Conservation (phyloP, 139 green algal genomes). For the Chlamydomonas sphaeroides region DNA sequence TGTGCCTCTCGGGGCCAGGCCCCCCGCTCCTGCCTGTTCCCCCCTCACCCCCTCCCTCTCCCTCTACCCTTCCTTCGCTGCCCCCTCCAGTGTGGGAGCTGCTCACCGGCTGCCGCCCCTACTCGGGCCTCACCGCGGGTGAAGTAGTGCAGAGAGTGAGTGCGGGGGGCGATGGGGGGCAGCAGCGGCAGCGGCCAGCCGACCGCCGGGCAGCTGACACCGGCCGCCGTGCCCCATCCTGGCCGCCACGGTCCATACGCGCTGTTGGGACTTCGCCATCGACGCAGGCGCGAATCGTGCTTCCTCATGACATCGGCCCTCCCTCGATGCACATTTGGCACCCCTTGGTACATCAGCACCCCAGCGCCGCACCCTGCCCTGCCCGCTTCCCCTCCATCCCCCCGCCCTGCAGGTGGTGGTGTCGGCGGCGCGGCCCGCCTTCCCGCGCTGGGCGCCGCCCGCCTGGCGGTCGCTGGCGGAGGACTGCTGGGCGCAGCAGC, state of each 20-base stretch:
- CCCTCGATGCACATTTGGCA: too few relatives aligned
- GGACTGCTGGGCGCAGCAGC: constrained; percentile 22
- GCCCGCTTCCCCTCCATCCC: too few relatives aligned
- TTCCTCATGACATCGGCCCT: too few relatives aligned
- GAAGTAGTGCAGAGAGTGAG: constrained; percentile 52
- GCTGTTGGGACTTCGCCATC: too few relatives aligned
- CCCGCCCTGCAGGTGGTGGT: constrained; percentile 43
- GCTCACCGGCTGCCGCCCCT: constrained; percentile 33
- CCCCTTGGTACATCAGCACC: too few relatives aligned
- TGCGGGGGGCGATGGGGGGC: too few relatives aligned
- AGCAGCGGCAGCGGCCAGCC: too few relatives aligned
- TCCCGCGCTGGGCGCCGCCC: neutral
- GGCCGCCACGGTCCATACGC: too few relatives aligned
- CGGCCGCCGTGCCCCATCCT: too few relatives aligned
- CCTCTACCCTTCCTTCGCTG: neutral
- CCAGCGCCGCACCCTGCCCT: too few relatives aligned
- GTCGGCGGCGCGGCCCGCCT: constrained; percentile 22
- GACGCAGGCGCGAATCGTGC: too few relatives aligned
- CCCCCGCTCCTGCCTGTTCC: neutral
- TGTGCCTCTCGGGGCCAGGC: neutral
- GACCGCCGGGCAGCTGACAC: too few relatives aligned
- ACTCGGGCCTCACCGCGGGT: constrained; percentile 25
- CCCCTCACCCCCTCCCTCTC: neutral
- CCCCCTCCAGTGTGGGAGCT: constrained; percentile 34
- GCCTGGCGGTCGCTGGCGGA: constrained; percentile 31